Conservation (phyloP, 345 rosid species). For the Gossypium thurberi region DNA sequence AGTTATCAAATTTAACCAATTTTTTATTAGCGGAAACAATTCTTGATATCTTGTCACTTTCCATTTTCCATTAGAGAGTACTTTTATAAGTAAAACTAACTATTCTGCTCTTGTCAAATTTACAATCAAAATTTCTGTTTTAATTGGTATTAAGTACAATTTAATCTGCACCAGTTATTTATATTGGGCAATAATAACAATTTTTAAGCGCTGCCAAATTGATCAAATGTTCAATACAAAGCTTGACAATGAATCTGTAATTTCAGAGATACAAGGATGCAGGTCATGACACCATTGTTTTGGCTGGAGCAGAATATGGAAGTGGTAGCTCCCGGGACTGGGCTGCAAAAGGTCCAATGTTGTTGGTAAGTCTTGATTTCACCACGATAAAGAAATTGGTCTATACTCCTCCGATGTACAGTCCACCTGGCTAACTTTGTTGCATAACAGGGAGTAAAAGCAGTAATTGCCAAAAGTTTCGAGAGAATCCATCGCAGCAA, state of each 20-base stretch:
- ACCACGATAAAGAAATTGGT: background rate
- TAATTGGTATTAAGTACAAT: background rate
- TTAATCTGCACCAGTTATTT: background rate
- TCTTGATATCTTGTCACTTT: background rate
- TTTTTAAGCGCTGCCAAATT: background rate
- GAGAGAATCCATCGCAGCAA: slow-evolving; percentile 98
- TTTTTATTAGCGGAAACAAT: background rate
- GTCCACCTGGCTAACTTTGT: slow-evolving; percentile 6
- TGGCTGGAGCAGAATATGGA: slow-evolving; percentile 98
- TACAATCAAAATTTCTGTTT: background rate
- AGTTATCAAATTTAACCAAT: slow-evolving; percentile 12
- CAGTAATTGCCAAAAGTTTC: slow-evolving; percentile 93
- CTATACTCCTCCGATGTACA: background rate
- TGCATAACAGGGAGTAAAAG: slow-evolving; percentile 78
- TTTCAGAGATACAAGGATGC: slow-evolving; percentile 76
- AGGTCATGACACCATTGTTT: slow-evolving; percentile 70
- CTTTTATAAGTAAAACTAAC: background rate
- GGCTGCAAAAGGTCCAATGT: slow-evolving; percentile 99
- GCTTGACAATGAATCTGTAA: background rate
- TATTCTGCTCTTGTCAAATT: background rate
- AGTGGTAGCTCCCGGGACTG: slow-evolving; percentile 99
- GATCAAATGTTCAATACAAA: background rate
- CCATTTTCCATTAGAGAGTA: background rate
- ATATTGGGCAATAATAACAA: background rate
- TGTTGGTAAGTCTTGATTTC: slow-evolving; percentile 47